phyloP scores from a whole-genome alignment of 2,329 filamentous ascomycete genomes.

The Aspergillus sp. region DNA sequence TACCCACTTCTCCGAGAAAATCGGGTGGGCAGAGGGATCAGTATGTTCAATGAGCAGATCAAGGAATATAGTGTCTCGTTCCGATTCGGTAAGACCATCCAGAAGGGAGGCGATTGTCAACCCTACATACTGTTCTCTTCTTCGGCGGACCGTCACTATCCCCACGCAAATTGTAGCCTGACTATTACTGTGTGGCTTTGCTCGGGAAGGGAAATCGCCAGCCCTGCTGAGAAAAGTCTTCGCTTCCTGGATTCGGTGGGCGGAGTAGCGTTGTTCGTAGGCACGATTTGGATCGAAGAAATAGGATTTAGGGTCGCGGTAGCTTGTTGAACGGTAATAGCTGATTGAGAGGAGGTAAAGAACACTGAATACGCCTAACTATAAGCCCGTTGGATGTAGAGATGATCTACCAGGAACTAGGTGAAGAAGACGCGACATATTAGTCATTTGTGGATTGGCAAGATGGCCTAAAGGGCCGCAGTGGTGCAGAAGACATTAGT shows the following conservation, averaged over 20 bases:
- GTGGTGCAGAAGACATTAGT: not conserved
- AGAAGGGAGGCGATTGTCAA: constrained; percentile 46
- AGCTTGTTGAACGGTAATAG: constrained; percentile 14
- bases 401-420: not conserved
- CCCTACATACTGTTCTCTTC: constrained; percentile 41
- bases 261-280: constrained; percentile 14
- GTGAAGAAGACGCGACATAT: not conserved
- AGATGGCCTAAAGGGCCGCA: not conserved
- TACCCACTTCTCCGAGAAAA: constrained; percentile 45
- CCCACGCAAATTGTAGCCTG: constrained; percentile 42
- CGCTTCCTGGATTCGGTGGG: constrained; percentile 11
- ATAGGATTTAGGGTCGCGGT: constrained; percentile 18
- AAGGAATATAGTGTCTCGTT: constrained; percentile 43
- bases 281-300: constrained; percentile 19
- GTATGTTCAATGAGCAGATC: constrained; percentile 46
- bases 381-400: not conserved
- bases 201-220: not conserved
- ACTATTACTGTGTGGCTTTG: not conserved
- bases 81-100: constrained; percentile 40
- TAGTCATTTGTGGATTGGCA: too few relatives aligned
- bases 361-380: not conserved
- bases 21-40: constrained; percentile 41
- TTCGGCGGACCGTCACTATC: constrained; percentile 43
- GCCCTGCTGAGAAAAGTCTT: constrained; percentile 9
- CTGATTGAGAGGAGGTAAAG: constrained; percentile 15